Evolutionary conservation across 2,329 filamentous ascomycete species (phyloP).

Genomic region (Neofusicoccum sp.): DNA sequence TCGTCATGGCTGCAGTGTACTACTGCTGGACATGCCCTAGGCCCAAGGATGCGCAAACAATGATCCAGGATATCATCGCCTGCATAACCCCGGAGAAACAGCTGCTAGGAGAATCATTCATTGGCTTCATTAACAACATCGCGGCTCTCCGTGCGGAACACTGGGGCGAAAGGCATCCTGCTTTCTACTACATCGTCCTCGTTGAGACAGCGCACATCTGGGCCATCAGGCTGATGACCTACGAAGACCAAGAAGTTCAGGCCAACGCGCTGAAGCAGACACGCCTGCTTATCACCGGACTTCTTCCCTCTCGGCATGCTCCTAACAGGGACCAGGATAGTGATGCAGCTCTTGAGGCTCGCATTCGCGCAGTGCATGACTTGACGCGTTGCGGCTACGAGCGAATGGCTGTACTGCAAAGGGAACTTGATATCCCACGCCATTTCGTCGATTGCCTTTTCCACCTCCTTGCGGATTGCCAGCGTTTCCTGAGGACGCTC

Average conservation of each 20-base stretch:
- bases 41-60: slow-evolving; percentile 20
- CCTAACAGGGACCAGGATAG: background rate
- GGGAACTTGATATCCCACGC: background rate
- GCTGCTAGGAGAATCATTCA: slow-evolving; percentile 19
- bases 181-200: slow-evolving; percentile 27
- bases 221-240: slow-evolving; percentile 28
- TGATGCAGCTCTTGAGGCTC: background rate
- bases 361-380: background rate
- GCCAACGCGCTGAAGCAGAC: slow-evolving; percentile 25
- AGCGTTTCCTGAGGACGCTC: background rate
- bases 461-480: background rate
- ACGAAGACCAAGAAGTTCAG: slow-evolving; percentile 31
- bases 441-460: background rate
- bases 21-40: slow-evolving; percentile 30
- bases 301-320: background rate
- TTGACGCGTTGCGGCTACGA: background rate
- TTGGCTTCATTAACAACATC: slow-evolving; percentile 31
- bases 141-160: slow-evolving; percentile 26
- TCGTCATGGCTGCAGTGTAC: slow-evolving; percentile 31
- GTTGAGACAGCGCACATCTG: slow-evolving; percentile 25
- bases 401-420: background rate
- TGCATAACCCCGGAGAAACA: slow-evolving; percentile 24
- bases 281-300: slow-evolving; percentile 25
- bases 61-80: slow-evolving; percentile 26
- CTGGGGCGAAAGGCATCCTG: slow-evolving; percentile 23